Conservation (phyloP, 164 flowering plant species). For the Aristolochia californica region DNA sequence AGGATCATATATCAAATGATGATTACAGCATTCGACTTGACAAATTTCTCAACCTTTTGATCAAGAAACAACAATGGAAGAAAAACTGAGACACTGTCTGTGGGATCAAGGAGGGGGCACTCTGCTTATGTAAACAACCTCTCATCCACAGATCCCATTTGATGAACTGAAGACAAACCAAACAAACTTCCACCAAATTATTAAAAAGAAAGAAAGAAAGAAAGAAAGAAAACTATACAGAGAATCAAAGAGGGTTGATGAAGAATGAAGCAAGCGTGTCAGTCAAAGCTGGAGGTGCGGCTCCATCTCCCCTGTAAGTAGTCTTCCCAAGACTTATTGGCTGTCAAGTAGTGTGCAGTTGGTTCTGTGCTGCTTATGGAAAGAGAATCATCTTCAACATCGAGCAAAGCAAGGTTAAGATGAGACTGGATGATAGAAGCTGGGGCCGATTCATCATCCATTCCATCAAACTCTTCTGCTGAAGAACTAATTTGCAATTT, state of each 20-base stretch:
- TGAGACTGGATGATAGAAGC: slow-evolving; percentile 54
- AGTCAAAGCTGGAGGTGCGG: slow-evolving; percentile 80
- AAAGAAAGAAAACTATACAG: slow-evolving; percentile 8
- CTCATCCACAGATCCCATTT: slow-evolving; percentile 46
- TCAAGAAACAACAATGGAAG: too few species aligned
- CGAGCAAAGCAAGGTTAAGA: slow-evolving; percentile 76
- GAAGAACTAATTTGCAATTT: slow-evolving; percentile 34
- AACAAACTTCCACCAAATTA: neutral
- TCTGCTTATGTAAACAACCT: slow-evolving; percentile 35
- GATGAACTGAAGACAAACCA: neutral
- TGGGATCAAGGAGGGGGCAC: slow-evolving; percentile 39
- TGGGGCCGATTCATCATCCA: slow-evolving; percentile 46
- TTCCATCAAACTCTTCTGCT: slow-evolving; percentile 35
- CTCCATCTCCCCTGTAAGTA: slow-evolving; percentile 86
- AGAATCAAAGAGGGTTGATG: slow-evolving; percentile 6
- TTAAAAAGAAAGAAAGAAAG: too few species aligned
- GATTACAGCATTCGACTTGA: too few species aligned
- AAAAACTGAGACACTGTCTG: too few species aligned
- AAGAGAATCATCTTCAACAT: slow-evolving; percentile 63
- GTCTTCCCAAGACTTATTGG: slow-evolving; percentile 50
- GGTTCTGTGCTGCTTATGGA: slow-evolving; percentile 63
- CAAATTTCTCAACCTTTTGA: too few species aligned
- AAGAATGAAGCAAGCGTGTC: slow-evolving; percentile 2
- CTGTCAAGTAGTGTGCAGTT: slow-evolving; percentile 15
- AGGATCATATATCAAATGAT: too few species aligned